Evolutionary conservation across 441 rosid genomes (phyloP).

Genomic region (Metrosideros polymorpha): DNA sequence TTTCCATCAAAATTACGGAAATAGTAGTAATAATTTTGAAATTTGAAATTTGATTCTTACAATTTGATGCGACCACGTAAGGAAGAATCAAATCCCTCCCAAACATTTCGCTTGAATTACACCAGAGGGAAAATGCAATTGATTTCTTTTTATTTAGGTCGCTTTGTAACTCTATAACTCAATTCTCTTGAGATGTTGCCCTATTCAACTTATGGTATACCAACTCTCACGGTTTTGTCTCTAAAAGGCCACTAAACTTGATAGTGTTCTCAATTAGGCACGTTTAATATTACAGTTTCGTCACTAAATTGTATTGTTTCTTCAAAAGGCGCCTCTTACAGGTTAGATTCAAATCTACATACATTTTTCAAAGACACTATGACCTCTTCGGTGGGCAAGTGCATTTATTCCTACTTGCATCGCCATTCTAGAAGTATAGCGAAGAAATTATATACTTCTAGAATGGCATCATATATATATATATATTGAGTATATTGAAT

Average conservation of each 20-base stretch:
- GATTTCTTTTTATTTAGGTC: rapidly evolving
- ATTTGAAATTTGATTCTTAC: no score
- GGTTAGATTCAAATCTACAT: no score
- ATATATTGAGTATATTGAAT: no score
- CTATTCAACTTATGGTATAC: no score
- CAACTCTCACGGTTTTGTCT: no score
- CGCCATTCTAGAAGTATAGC: neutral
- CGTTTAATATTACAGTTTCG: rapidly evolving
- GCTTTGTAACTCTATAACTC: rapidly evolving
- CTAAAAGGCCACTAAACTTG: no score
- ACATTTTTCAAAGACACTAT: no score
- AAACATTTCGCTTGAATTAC: neutral
- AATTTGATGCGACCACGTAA: no score
- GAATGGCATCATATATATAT: no score
- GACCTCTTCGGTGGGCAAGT: neutral
- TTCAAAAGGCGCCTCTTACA: rapidly evolving
- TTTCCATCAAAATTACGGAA: neutral
- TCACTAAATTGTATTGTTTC: neutral
- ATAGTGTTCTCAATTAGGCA: neutral
- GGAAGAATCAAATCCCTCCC: no score
- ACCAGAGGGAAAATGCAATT: neutral
- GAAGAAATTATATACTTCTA: no score
- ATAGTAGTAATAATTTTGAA: no score
- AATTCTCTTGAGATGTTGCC: rapidly evolving
- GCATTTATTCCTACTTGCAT: neutral